These are phyloP conservation scores for Durio zibethinus DNA, from an alignment of 345 rosid species.

Conservation along the genomic window DNA sequence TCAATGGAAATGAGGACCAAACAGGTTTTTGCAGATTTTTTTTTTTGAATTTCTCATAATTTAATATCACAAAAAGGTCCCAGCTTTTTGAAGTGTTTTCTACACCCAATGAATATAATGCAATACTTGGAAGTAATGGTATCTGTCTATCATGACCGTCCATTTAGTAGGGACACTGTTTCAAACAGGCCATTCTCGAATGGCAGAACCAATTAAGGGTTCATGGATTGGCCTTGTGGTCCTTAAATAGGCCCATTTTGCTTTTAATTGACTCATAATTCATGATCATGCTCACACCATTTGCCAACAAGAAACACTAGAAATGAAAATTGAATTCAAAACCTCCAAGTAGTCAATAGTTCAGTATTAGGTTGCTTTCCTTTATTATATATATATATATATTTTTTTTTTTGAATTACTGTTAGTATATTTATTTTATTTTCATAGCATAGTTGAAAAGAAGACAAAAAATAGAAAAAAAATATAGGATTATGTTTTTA, in stretches of 20 bases:
- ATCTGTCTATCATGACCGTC: neutral
- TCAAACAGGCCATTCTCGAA: neutral
- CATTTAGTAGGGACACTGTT: neutral
- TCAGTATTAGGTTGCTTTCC: neutral
- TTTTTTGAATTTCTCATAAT: neutral
- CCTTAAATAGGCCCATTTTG: neutral
- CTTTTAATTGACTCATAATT: neutral
- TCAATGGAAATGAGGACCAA: neutral
- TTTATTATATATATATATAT: too few relatives aligned
- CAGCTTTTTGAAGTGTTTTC: neutral
- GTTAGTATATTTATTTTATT: neutral
- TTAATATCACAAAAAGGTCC: neutral
- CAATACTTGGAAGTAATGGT: neutral
- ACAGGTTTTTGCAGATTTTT: neutral
- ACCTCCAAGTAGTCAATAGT: neutral
- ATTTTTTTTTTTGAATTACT: neutral
- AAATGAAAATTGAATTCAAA: neutral
- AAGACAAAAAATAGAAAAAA: neutral
- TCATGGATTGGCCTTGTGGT: neutral
- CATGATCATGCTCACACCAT: neutral
- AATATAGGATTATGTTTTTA: too few relatives aligned
- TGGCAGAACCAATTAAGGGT: neutral
- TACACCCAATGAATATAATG: neutral
- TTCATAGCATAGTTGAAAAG: neutral
- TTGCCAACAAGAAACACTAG: neutral